These are phyloP conservation scores for Taxawa tesnikishii DNA, from an alignment of 2,329 filamentous ascomycete genomes.

Conservation along the genomic window DNA sequence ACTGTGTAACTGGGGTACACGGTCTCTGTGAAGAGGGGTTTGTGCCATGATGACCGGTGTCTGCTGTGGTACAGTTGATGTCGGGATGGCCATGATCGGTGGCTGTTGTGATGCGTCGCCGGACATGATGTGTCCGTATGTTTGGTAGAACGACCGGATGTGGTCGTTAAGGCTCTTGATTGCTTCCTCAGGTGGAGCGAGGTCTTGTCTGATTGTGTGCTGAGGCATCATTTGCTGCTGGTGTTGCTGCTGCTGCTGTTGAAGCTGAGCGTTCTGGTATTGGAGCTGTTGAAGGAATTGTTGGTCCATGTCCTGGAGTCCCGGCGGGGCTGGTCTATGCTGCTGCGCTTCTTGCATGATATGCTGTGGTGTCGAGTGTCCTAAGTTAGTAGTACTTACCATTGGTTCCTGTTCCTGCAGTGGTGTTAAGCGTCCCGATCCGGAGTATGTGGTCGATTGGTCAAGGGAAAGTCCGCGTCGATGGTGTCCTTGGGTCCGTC, in stretches of 20 bases:
- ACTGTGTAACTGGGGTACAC: constrained; percentile 5
- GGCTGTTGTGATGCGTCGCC: constrained; percentile 9
- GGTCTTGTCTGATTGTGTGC: constrained; percentile 9
- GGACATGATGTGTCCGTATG: constrained; percentile 21
- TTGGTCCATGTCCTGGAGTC: constrained; percentile 38
- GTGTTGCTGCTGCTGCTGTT: constrained; percentile 20
- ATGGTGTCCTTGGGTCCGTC: constrained; percentile 41
- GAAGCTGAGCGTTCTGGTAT: too few relatives aligned
- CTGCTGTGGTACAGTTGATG: constrained; percentile 4
- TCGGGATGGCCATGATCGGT: constrained; percentile 17
- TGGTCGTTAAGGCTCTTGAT: constrained; percentile 29
- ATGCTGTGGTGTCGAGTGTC: constrained; percentile 63
- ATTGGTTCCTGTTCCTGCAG: constrained; percentile 19
- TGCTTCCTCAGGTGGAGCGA: constrained; percentile 10
- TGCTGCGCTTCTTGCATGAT: constrained; percentile 82
- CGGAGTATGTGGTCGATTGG: constrained; percentile 50
- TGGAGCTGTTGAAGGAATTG: constrained; percentile 29
- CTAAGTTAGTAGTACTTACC: constrained; percentile 46
- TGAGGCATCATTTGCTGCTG: constrained; percentile 14
- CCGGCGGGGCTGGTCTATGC: constrained; percentile 73
- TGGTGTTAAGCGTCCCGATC: constrained; percentile 25
- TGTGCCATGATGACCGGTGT: constrained; percentile 7
- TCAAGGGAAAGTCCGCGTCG: constrained; percentile 79
- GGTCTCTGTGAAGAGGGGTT: too few relatives aligned
- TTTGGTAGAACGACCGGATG: constrained; percentile 30